Evolutionary conservation across 1,284 basidiomycete genomes (phyloP), one percentile per base, ranked within the genome.

Genomic region (Sphaerobolus stellatus): DNA sequence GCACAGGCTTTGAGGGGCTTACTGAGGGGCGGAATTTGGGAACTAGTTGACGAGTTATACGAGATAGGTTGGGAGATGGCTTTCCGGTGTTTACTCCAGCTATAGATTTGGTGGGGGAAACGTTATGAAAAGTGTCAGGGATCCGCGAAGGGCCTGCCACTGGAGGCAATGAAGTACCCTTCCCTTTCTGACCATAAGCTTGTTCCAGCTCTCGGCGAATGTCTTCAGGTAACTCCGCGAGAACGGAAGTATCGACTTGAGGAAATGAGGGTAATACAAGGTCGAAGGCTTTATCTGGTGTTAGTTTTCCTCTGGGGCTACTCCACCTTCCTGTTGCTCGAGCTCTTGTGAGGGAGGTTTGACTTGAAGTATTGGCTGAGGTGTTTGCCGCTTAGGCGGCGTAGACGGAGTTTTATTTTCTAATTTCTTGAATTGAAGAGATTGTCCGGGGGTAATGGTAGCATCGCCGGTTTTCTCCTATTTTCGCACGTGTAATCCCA

Each of bases 401-500:
- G n/a, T 14, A 27, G 49, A 24, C 49, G 33, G 49, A 41, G 27
- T 55, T 57, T 46, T 58, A 18, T 51, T 58, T 31, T 44, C 25
- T 3, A 52, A 50, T 27, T 50, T 51, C 36, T 73, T 75, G 68
- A 90, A 90, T 0, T 76, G 71, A 18, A 73, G 71, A 2, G 70
- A 75, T 63, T 89, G 88, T 6, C 80, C 81, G 13, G 68, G 62
- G 25, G 70, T 72, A 9, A 64, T 57, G 29, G 63, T 58, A 40
- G 58, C 51, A 59, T 64, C 54, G 27, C 58, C 54, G 63, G 61
- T 6, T 22, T 78, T 67, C 66, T 94, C 92, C 1, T 97, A 78
- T 68, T 95, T 97, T 64, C 90, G 87, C n/a, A 98, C 82, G 65
- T 94, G 92, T 24, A 99, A 89, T 0, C 92, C 93, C 50, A 99